phyloP scores from a whole-genome alignment of 23 red algal genomes.

The Agarophyton chilense region DNA sequence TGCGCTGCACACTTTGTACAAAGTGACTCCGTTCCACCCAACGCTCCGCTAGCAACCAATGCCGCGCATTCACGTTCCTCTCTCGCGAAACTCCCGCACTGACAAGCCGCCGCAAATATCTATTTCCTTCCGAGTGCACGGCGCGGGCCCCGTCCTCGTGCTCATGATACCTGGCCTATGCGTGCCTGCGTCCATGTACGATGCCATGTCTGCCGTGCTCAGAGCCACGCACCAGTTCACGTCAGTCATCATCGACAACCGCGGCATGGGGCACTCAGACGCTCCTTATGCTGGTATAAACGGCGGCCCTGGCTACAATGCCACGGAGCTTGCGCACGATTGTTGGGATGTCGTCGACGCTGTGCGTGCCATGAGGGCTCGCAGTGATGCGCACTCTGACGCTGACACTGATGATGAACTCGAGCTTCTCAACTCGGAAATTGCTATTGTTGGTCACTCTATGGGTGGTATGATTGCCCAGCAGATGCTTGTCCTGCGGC shows the following conservation, averaged over 20 bases:
- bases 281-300: conserved; percentile 10
- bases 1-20: not conserved
- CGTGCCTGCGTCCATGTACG: conserved; percentile 72
- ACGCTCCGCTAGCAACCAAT: not conserved
- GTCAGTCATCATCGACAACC: conserved; percentile 70
- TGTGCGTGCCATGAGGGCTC: conserved; percentile 36
- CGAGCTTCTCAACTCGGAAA: not conserved
- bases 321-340: conserved; percentile 63
- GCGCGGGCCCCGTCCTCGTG: conserved; percentile 53
- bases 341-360: conserved; percentile 71
- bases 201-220: conserved; percentile 49
- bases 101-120: conserved; percentile 22
- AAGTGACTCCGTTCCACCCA: too few relatives aligned
- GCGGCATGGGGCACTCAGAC: conserved; percentile 62
- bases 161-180: conserved; percentile 74
- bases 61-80: conserved; percentile 26
- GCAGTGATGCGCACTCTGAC: not conserved
- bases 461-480: conserved; percentile 86
- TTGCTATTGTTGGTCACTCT: conserved; percentile 69
- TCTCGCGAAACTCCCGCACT: not conserved
- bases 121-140: conserved; percentile 49
- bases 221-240: conserved; percentile 52
- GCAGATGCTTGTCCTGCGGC: conserved; percentile 37
- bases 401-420: conserved; percentile 13
- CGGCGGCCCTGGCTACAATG: conserved; percentile 52